A percentile compares a stretch with the other conserved stretches of the same genome.
Evolutionary conservation across 306 rosid genomes (phyloP).

Genomic region (Amphicarpaea edgeworthii): DNA sequence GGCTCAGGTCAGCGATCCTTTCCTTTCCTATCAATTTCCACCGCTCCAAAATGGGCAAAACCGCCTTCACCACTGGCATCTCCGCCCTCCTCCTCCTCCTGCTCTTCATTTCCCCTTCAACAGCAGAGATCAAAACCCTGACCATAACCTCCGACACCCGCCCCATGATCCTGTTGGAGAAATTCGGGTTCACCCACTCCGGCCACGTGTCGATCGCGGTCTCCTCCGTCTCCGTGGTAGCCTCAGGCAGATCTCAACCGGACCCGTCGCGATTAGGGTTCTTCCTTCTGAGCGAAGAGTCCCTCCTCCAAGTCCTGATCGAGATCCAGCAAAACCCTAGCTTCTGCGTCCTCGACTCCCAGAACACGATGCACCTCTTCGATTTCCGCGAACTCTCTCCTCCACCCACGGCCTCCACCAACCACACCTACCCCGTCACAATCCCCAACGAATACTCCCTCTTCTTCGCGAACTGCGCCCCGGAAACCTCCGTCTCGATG

Average conservation of each 20-base stretch:
- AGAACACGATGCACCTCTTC: slow-evolving; percentile 56
- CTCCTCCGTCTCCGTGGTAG: slow-evolving; percentile 57
- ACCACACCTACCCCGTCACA: slow-evolving; percentile 58
- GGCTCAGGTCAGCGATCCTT: not conserved
- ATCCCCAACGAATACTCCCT: slow-evolving; percentile 78
- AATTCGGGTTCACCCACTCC: slow-evolving; percentile 86
- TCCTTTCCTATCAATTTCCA: not conserved
- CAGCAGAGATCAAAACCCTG: slow-evolving; percentile 84
- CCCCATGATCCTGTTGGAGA: slow-evolving; percentile 82
- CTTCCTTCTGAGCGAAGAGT: slow-evolving; percentile 85
- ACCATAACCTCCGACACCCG: slow-evolving; percentile 71
- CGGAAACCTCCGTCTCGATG: slow-evolving; percentile 75
- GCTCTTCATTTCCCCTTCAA: slow-evolving; percentile 44
- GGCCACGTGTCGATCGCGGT: slow-evolving; percentile 74
- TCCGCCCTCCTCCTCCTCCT: slow-evolving; percentile 49
- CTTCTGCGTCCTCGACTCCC: slow-evolving; percentile 81
- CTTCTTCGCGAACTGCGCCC: slow-evolving; percentile 84
- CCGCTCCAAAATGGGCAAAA: slow-evolving; percentile 52
- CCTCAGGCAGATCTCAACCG: not conserved
- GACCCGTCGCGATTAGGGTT: slow-evolving; percentile 73
- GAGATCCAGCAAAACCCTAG: slow-evolving; percentile 84
- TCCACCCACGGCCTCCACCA: slow-evolving; percentile 66
- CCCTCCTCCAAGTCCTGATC: slow-evolving; percentile 77
- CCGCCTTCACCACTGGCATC: slow-evolving; percentile 48
- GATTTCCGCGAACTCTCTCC: slow-evolving; percentile 79